phyloP scores from a whole-genome alignment of 2,329 filamentous ascomycete genomes.

The Byssothecium circinans region DNA sequence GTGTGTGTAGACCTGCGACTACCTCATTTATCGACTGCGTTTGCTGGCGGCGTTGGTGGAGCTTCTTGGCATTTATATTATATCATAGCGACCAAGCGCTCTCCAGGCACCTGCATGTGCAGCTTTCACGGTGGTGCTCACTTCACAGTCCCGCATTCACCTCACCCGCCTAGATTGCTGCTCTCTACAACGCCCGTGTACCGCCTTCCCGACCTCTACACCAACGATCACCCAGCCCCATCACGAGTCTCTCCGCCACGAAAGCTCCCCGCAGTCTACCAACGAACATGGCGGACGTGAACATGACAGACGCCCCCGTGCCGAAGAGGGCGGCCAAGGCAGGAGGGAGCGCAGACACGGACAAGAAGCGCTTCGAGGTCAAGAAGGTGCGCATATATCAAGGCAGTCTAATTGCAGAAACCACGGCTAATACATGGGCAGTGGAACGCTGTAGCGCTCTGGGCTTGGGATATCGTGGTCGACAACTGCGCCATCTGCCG shows the following conservation, averaged over 20 bases:
- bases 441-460: constrained; percentile 98
- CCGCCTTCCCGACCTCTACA: no score
- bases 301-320: constrained; percentile 83
- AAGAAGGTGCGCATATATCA: constrained; percentile 73
- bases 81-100: constrained; percentile 16
- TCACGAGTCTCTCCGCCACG: no score
- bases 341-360: constrained; percentile 55
- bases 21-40: no score
- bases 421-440: constrained; percentile 46
- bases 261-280: neutral
- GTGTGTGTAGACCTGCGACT: no score
- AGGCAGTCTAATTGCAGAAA: constrained; percentile 1
- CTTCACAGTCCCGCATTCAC: constrained; percentile 26
- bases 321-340: constrained; percentile 57
- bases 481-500: constrained; percentile 99
- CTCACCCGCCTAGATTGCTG: no score
- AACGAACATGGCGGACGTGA: constrained; percentile 81
- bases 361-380: constrained; percentile 97
- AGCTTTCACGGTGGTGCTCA: constrained; percentile 18
- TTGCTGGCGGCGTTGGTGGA: neutral
- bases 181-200: no score
- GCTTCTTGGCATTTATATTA: neutral
- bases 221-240: no score
- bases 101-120: constrained; percentile 10
- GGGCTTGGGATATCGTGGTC: constrained; percentile 99